Evolutionary conservation across 2,329 filamentous ascomycete species (phyloP), one percentile per base, ranked within the genome.

Genomic region (Alternaria postmessia): DNA sequence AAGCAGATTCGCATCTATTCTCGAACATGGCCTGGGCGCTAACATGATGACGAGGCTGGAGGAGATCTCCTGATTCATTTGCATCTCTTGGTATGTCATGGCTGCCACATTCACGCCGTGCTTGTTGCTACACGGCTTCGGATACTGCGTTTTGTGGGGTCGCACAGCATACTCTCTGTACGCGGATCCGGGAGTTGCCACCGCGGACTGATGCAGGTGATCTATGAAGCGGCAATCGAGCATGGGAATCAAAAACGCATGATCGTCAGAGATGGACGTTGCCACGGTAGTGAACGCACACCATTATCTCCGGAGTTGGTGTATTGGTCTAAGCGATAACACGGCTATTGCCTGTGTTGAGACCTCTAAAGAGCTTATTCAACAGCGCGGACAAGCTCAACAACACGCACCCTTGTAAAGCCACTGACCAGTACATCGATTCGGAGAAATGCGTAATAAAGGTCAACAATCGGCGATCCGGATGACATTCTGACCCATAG

Each of bases 111-210:
- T 32, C 26, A 24, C n/a, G 18, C 55, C 28, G 9, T 38, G 32
- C 46, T 49, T 47, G 44, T 54, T 59, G 24, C 39, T 38, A 56
- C 38, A 18, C 14, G 57, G 39, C 51, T 34, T 51, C 57, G 38
- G 46, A 51, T 46, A 51, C 24, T 22, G 44, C 26, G 39, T 51
- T 51, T 28, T 43, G 16, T 38, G 44, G 22, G 39, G 51, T 43
- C 6, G 38, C 30, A 55, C 57, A 28, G 14, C 51, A 55, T 39
- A 38, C 36, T 41, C 24, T 39, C 32, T 49, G 20, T 14, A 51
- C 14, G n/a, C 38, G 24, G 11, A 22, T 34, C 28, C 16, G 14
- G 28, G 18, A 11, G 34, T 53, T 44, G 20, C 26, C 18, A 53
- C 39, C 20, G 14, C 34, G 20, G 34, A 24, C 46, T 36, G 14